Evolutionary conservation across 2,329 filamentous ascomycete species (phyloP).

Genomic region (Paracorniculantispora psalliotae): DNA sequence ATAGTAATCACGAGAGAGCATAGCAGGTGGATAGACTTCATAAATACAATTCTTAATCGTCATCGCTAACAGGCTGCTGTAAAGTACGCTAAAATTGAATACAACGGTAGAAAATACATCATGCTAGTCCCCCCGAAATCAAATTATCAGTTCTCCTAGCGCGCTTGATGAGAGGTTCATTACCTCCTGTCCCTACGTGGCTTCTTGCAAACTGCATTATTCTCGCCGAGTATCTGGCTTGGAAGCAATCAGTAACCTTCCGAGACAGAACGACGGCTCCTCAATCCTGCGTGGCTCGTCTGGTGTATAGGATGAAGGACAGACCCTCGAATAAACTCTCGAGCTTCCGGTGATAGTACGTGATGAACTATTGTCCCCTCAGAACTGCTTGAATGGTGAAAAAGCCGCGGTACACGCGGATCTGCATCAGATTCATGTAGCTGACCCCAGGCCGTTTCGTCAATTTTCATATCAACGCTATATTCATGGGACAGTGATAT

Average conservation of each 20-base stretch:
- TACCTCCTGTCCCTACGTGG: no score
- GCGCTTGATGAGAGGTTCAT: no score
- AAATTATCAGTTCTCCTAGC: no score
- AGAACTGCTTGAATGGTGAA: background rate
- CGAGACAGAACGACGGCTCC: background rate
- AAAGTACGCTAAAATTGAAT: background rate
- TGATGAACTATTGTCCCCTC: conserved; percentile 5
- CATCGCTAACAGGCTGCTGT: background rate
- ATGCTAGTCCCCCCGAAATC: no score
- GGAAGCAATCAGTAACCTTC: no score
- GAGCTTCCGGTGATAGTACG: background rate
- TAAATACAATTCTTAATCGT: background rate
- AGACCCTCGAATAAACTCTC: background rate
- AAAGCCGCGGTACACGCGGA: background rate
- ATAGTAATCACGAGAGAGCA: no score
- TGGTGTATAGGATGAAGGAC: background rate
- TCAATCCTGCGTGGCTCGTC: background rate
- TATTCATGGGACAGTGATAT: conserved; percentile 21
- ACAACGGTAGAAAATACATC: background rate
- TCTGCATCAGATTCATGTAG: background rate
- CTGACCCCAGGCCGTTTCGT: conserved; percentile 24
- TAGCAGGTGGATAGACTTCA: background rate
- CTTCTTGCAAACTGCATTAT: no score
- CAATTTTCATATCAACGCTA: conserved; percentile 15
- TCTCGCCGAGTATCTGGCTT: no score